These are phyloP conservation scores for Wickerhamomyces subpelliculosus DNA, from an alignment of 805 yeast genomes.

Conservation along the genomic window DNA sequence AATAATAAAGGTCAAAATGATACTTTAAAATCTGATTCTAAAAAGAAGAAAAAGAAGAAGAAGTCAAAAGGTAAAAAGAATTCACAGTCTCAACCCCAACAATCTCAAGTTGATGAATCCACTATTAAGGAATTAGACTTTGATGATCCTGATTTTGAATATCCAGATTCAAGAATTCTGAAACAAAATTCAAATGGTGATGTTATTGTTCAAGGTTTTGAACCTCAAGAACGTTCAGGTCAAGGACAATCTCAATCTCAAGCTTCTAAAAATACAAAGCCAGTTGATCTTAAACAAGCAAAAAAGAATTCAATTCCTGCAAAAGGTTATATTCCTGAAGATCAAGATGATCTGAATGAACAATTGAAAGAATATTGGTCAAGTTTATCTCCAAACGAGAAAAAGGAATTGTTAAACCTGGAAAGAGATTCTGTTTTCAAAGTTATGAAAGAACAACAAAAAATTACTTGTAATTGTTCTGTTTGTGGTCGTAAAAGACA, in stretches of 20 bases:
- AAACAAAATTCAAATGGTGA: slow-evolving; percentile 71
- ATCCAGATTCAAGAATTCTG: slow-evolving; percentile 66
- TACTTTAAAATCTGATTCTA: slow-evolving; percentile 6
- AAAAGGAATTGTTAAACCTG: slow-evolving; percentile 53
- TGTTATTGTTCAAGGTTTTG: slow-evolving; percentile 53
- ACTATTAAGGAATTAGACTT: slow-evolving; percentile 34
- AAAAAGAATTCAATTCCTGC: too few species aligned
- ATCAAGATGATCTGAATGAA: slow-evolving; percentile 13
- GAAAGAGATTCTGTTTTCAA: slow-evolving; percentile 65
- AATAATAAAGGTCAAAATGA: background rate
- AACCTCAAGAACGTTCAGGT: slow-evolving; percentile 4
- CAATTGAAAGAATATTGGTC: slow-evolving; percentile 49
- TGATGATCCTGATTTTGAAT: slow-evolving; percentile 51
- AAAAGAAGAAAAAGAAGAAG: slow-evolving; percentile 26
- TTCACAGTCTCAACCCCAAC: too few species aligned
- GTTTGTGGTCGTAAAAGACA: slow-evolving; percentile 70
- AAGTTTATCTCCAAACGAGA: slow-evolving; percentile 50
- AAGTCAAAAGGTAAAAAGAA: slow-evolving; percentile 4
- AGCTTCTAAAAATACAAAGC: background rate
- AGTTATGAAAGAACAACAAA: slow-evolving; percentile 54
- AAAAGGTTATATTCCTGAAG: slow-evolving; percentile 12
- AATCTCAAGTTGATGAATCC: too few species aligned
- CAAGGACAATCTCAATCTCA: slow-evolving; percentile 32
- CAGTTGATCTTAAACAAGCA: too few species aligned
- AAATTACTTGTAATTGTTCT: slow-evolving; percentile 58